Evolutionary conservation across 495 filamentous ascomycete species (phyloP), one percentile per base, ranked within the genome.

Genomic region (Mycothermus thermophilus): DNA sequence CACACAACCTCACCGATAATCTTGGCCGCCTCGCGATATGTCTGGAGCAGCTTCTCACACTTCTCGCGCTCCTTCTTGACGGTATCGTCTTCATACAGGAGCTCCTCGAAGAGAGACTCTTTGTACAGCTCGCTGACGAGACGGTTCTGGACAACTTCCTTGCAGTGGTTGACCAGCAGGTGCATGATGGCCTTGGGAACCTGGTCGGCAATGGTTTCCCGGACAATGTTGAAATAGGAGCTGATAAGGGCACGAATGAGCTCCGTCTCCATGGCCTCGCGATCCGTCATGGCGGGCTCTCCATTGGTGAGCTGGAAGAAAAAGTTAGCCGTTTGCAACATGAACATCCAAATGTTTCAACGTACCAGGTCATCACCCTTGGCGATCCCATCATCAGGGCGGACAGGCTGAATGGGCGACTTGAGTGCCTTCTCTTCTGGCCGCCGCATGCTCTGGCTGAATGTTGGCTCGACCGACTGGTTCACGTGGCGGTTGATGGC

Each of bases 141-240:
- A 24, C 90, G 72, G 55, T 97, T 97, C 57, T 97, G 90, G 20
- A 97, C 85, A 4, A 83, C 87, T 42, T 97, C 90, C 55, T 95
- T 97, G 57, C 82, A 90, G 61, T 93, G 82, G 59, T 97, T 96
- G 46, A 97, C 90, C 29, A 97, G 75, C 8, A 97, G 77, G 51
- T 97, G 90, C 90, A 97, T 97, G 47, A 97, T 80, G 1, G 90
- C 90, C 62, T 97, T 97, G 30, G 90, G 90, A 13, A 97, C 92
- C 58, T 96, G 88, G 50, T 97, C 90, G 16, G 88, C 88, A 46
- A 95, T 94, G 24, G 82, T 84, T 53, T 97, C 90, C 34, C 90
- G 81, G 8, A 97, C 90, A 44, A 97, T 97, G 50, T 93, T 87
- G 68, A 97, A 97, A 58, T 97, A 97, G 1, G 85, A 94, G 34